phyloP scores from a whole-genome alignment of 1,284 basidiomycete genomes.

The Agaricales sp. region DNA sequence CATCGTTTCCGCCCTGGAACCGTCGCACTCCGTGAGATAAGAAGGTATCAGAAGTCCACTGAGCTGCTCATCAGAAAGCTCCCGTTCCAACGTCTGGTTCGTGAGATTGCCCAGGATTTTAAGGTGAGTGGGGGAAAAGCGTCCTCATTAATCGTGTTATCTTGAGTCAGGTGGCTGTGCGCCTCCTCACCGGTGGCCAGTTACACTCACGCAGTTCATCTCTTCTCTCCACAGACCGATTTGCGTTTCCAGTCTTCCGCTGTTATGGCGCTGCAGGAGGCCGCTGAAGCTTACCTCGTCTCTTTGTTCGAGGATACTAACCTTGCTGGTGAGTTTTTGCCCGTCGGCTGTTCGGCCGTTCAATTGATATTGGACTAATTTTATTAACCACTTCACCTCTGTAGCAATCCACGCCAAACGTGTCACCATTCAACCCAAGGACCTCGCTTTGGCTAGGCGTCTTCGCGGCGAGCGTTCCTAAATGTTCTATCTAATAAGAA shows the following conservation, averaged over 20 bases:
- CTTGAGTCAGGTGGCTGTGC: conserved; percentile 8
- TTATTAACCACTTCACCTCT: too few species aligned
- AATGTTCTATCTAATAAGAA: too few species aligned
- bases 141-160: conserved; percentile 8
- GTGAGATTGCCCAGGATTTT: conserved; percentile 96
- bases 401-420: conserved; percentile 86
- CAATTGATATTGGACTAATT: too few species aligned
- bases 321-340: conserved; percentile 40
- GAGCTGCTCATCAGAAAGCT: conserved; percentile 95
- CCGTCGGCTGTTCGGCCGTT: not conserved
- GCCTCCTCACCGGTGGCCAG: not conserved
- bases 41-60: conserved; percentile 96
- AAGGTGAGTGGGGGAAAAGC: conserved; percentile 57
- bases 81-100: conserved; percentile 90
- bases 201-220: conserved; percentile 7
- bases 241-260: conserved; percentile 97
- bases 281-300: conserved; percentile 94
- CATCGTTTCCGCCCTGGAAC: conserved; percentile 97
- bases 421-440: conserved; percentile 84
- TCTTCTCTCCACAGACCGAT: conserved; percentile 50
- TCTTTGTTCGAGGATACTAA: conserved; percentile 91
- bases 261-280: conserved; percentile 93
- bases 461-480: conserved; percentile 85
- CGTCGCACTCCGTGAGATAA: conserved; percentile 96
- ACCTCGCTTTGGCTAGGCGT: conserved; percentile 82